Evolutionary conservation across 2,329 filamentous ascomycete genomes (phyloP).

Genomic region (Chalaropsis thielavioides): DNA sequence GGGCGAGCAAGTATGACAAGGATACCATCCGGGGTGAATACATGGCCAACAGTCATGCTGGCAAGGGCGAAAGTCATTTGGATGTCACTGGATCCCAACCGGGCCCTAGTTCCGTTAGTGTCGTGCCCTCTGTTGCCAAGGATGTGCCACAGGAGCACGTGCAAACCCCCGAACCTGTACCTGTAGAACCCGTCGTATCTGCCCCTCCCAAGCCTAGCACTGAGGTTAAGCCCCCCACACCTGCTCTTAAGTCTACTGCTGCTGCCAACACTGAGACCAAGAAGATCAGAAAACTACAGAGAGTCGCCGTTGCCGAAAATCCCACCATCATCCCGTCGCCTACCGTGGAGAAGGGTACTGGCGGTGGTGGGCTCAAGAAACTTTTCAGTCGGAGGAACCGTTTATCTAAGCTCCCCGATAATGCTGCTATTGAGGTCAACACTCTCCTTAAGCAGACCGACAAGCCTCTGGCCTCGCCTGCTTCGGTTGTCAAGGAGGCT

Average conservation of each 20-base stretch:
- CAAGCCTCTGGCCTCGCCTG: conserved; percentile 21
- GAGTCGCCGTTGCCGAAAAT: conserved; percentile 32
- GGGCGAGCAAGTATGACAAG: conserved; percentile 91
- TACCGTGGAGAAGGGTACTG: conserved; percentile 20
- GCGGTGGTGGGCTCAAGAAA: conserved; percentile 42
- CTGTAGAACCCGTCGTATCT: conserved; percentile 2
- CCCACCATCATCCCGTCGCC: conserved; percentile 18
- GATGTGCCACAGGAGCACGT: conserved; percentile 26
- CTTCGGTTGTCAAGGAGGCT: conserved; percentile 21
- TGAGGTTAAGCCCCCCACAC: conserved; percentile 3
- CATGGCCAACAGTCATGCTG: conserved; percentile 56
- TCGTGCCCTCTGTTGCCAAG: conserved; percentile 26
- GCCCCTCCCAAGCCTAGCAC: conserved; percentile 16
- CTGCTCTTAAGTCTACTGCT: conserved; percentile 23
- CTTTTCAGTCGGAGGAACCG: conserved; percentile 52
- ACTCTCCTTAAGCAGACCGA: conserved; percentile 34
- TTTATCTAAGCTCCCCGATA: conserved; percentile 41
- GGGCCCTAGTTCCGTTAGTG: conserved; percentile 15
- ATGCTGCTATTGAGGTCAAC: conserved; percentile 37
- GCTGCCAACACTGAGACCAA: not conserved
- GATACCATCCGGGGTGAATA: conserved; percentile 76
- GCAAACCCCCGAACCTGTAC: conserved; percentile 28
- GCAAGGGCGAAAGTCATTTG: conserved; percentile 41
- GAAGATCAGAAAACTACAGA: conserved; percentile 38
- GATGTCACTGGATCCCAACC: conserved; percentile 18